Evolutionary conservation across 2,329 filamentous ascomycete species (phyloP), one percentile per base, ranked within the genome.

Genomic region (Fusarium setosum): DNA sequence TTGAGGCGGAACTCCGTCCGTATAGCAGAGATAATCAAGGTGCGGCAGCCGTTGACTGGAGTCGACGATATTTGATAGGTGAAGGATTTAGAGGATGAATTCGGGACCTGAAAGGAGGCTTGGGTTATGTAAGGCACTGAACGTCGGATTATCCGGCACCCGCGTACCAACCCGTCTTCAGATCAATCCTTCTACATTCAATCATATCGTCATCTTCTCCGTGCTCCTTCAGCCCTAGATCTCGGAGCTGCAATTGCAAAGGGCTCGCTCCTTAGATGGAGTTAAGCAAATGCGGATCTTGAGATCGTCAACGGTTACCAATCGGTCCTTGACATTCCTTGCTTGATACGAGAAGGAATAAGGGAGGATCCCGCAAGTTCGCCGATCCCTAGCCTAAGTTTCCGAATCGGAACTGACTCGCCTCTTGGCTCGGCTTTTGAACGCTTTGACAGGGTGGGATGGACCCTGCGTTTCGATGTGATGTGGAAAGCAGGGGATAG

Each of bases 361-460:
- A 37, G 47, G 47, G 23, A 37, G 24, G 13, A 13, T 17, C 12
- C 32, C n/a, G 41, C 12, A 24, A 24, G 29, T 21, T 50, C 31
- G 23, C n/a, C n/a, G n/a, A n/a, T n/a, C n/a, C n/a, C n/a, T n/a
- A n/a, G n/a, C n/a, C n/a, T n/a, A n/a, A n/a, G n/a, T n/a, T n/a
- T n/a, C n/a, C n/a, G n/a, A 38, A 18, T 50, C 47, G 47, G 32
- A 34, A 50, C n/a, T 50, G 31, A 37, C 32, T 50, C 20, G 32
- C 32, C 47, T 50, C 32, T 35, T 50, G 47, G 32, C 44, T 34
- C 26, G 12, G 12, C 9, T 47, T 13, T 47, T 13, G 24, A 47
- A 49, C 45, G 45, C 45, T 49, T 49, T 49, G 45, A 49, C 45
- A 13, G 45, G 31, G 45, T 49, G 45, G 45, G 45, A 50, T 50